Base-by-base conservation (phyloP, 768 basidiomycete genomes). In the Vararia minispora region DNA sequence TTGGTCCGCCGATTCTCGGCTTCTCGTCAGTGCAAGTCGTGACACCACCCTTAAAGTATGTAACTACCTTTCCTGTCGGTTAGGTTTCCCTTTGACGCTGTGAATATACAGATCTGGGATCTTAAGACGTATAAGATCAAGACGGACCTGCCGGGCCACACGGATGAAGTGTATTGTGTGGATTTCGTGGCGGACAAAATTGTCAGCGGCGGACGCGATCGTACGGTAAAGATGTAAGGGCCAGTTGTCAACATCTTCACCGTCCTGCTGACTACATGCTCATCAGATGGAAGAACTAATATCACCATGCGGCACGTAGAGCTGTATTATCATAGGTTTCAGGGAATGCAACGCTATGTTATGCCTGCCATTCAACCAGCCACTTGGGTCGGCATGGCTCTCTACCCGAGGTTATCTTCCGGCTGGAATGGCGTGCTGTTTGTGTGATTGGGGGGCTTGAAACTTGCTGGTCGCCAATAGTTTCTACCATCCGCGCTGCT, bases 181-280 rank as follows among this genome's bases (percentile, higher is more conserved):
- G 94, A 98, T 59, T 99, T 95, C 55, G 92, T 99, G 2, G 92
- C 91, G 1, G 94, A 99, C 63, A 99, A 99, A 58, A 74, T 97
- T n/a, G 90, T 95, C 47, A 94, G 89, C 54, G 94, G 92, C n/a
- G 94, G 94, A 11, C 65, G 84, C 30, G 94, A 98, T 61, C 74
- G 77, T 50, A 82, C 76, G 14, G 76, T 97, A 9, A 95, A 95
- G 63, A 97, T 98, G 88, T 95, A 54, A 49, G 87, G 63, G 13
- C 11, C 17, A 18, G 4, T 22, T 12, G 18, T 18, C 8, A 20
- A 22, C n/a, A 5, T 17, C 29, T 40, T 16, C 25, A 14, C 14
- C 12, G 22, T 9, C 13, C n/a, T 33, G 23, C 32, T 47, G 20
- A 45, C 20, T 30, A 4, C 16, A 28, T 25, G 27, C 21, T 23